Conservation (phyloP, 805 yeast species). For the Cephaloascus albidus region DNA sequence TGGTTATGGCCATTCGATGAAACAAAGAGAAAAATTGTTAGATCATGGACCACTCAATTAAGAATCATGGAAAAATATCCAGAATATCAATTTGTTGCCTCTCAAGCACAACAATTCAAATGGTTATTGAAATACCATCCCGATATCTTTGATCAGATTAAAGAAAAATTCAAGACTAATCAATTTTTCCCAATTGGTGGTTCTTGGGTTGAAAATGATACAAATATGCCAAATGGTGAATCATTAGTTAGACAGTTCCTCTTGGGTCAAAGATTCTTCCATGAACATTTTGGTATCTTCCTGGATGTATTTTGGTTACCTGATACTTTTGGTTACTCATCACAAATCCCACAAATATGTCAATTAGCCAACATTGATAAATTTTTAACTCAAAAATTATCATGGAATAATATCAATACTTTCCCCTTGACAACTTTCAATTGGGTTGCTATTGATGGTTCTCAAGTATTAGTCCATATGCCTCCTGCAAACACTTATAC, state of each 20-base stretch:
- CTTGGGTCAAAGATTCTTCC: constrained; percentile 81
- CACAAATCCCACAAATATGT: constrained; percentile 91
- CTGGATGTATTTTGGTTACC: constrained; percentile 89
- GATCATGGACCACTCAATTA: constrained; percentile 93
- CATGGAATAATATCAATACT: constrained; percentile 91
- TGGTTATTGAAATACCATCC: constrained; percentile 91
- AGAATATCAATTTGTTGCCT: constrained; percentile 88
- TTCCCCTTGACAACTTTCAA: constrained; percentile 89
- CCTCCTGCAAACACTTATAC: constrained; percentile 97
- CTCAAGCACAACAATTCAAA: constrained; percentile 92
- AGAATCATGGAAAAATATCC: constrained; percentile 81
- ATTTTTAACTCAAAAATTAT: constrained; percentile 85
- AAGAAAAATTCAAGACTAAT: constrained; percentile 58
- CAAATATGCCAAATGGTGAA: constrained; percentile 93
- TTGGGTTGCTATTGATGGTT: constrained; percentile 93
- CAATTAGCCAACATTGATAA: constrained; percentile 77
- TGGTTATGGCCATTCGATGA: constrained; percentile 99
- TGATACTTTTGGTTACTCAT: constrained; percentile 93
- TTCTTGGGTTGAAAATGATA: constrained; percentile 96
- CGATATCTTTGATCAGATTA: constrained; percentile 53
- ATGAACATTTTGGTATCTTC: constrained; percentile 67
- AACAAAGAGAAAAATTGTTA: constrained; percentile 82
- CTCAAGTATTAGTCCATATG: constrained; percentile 93
- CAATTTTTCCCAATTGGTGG: constrained; percentile 92
- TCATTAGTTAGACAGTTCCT: constrained; percentile 81